These are phyloP conservation scores for Wallacemonas sp. DNA, from an alignment of 208 protist species.

Conservation along the genomic window DNA sequence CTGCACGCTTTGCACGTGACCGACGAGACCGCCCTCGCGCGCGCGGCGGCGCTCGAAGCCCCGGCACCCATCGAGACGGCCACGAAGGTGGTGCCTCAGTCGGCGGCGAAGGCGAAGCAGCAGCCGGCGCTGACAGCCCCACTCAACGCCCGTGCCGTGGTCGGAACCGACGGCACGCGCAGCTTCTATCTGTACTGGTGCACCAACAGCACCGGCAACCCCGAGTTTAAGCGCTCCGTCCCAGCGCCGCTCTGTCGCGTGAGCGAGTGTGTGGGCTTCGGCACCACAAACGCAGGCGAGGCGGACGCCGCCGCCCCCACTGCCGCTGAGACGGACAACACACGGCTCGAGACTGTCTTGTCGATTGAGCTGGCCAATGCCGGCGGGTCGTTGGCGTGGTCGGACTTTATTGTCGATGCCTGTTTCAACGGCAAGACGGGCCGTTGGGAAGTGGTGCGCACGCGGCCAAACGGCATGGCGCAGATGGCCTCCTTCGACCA, in stretches of 20 bases:
- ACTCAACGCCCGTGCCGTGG: constrained; percentile 59
- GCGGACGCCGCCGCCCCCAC: constrained; percentile 15
- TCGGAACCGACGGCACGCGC: neutral
- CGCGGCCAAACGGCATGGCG: constrained; percentile 51
- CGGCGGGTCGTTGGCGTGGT: constrained; percentile 81
- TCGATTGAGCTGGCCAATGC: constrained; percentile 78
- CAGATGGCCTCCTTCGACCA: constrained; percentile 66
- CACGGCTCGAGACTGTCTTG: constrained; percentile 49
- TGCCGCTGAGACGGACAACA: no score
- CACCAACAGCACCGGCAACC: constrained; percentile 49
- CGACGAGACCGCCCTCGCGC: neutral
- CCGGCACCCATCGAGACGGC: constrained; percentile 5
- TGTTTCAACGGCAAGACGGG: constrained; percentile 58
- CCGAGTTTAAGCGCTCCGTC: constrained; percentile 37
- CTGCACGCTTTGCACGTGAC: constrained; percentile 25
- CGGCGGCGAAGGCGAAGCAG: neutral
- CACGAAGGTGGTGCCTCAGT: neutral
- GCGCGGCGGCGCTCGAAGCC: constrained; percentile 13
- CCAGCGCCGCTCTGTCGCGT: constrained; percentile 67
- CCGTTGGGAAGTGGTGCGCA: constrained; percentile 62
- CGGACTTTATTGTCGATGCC: constrained; percentile 75
- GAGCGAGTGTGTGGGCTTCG: constrained; percentile 62
- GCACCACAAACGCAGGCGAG: neutral
- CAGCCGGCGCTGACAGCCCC: constrained; percentile 31
- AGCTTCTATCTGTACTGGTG: constrained; percentile 45